Base-by-base conservation (phyloP, 2,329 filamentous ascomycete species). In the Rhynchosporium secalis region DNA sequence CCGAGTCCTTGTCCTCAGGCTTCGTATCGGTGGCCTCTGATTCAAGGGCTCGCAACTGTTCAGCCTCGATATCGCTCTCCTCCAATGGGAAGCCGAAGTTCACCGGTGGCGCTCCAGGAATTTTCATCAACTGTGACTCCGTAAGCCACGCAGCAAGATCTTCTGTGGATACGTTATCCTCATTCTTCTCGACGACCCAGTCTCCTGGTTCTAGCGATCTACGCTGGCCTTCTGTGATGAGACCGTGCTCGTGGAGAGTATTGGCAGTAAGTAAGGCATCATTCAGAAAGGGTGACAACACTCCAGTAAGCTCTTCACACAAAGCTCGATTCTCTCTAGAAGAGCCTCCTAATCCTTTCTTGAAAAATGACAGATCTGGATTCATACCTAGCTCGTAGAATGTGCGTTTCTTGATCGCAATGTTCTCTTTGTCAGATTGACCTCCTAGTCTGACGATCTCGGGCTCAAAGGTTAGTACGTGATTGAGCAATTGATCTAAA, bases 401-500 rank as follows among this genome's bases (percentile, higher is more conserved):
- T 0, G 86, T 92, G 13, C 85, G 82, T 58, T 83, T 78, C 64
- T 85, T 85, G 67, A 96, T 87, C 0, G 82, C 80, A 0, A 79
- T 76, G 63, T 90, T 87, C 4, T 65, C 64, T 52, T 68, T 69
- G n/a, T 68, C 68, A 15, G 60, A 68, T 57, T 71, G 60, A 7
- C 72, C 69, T 9, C 79, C 77, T 9, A 91, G 76, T 8, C 88
- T 83, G 55, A 88, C 77, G 62, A 92, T 86, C 1, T 84, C 81
- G 0, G 77, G 74, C 68, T 89, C 86, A 67, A 88, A 89, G 5
- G 52, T 48, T 10, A 69, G 38, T 15, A 75, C 64, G 49, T 73
- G 70, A 40, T 71, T 72, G 0, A 96, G 78, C 0, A 97, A 79
- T 72, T 96, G 92, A 69, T 97, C 92, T 0, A 96, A 78, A 0